A percentile compares a stretch with the other conserved stretches of the same genome.
These are phyloP conservation scores for Tremella yokohamensis DNA, from an alignment of 768 basidiomycete genomes.

Conservation along the genomic window DNA sequence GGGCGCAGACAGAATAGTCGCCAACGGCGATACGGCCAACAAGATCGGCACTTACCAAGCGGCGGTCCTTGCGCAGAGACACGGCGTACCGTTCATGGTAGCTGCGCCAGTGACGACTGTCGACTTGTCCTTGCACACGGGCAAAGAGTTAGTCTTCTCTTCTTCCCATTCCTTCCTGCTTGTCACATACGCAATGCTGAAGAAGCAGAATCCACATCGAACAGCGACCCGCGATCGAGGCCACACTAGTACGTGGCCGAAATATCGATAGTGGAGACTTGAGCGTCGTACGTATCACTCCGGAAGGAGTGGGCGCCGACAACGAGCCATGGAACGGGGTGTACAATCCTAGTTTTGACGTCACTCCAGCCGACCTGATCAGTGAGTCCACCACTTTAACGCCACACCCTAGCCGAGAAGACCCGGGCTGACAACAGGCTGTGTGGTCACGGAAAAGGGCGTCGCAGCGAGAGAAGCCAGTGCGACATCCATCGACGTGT, in stretches of 20 bases:
- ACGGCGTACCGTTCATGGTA: conserved; percentile 85
- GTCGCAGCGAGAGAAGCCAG: conserved; percentile 71
- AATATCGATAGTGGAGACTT: conserved; percentile 62
- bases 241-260: conserved; percentile 79
- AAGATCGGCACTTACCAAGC: conserved; percentile 98
- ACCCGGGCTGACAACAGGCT: conserved; percentile 21
- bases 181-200: neutral
- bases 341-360: conserved; percentile 95
- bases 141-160: conserved; percentile 56
- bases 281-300: conserved; percentile 79
- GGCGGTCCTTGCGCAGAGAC: conserved; percentile 77
- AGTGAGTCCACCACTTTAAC: conserved; percentile 60
- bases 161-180: neutral
- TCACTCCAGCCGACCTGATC: conserved; percentile 88
- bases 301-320: conserved; percentile 54
- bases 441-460: conserved; percentile 86
- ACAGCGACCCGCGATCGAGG: conserved; percentile 80
- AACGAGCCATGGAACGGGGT: conserved; percentile 47
- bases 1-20: conserved; percentile 82
- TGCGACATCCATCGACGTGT: conserved; percentile 62
- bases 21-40: conserved; percentile 96
- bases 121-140: conserved; percentile 72
- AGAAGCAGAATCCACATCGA: conserved; percentile 77
- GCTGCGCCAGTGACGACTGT: conserved; percentile 90
- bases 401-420: neutral